These are phyloP conservation scores for Colletotrichum brevisporum DNA, from an alignment of 2,329 filamentous ascomycete species.

Conservation along the genomic window DNA sequence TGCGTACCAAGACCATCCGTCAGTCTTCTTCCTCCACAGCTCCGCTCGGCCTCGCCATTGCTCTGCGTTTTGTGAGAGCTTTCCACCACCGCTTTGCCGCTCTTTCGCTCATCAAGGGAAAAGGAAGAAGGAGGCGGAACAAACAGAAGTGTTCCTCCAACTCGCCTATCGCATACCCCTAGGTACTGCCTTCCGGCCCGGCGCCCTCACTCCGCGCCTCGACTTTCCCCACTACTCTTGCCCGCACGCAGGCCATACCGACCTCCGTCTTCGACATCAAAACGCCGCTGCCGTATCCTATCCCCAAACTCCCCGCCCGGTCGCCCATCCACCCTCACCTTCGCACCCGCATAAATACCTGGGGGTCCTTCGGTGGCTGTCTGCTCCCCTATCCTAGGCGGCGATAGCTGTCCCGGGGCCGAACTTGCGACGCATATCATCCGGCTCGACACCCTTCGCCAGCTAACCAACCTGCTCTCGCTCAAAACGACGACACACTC, in stretches of 20 bases:
- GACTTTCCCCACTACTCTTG: conserved; percentile 13
- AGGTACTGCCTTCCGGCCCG: conserved; percentile 12
- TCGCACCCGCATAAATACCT: conserved; percentile 3
- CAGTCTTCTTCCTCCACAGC: conserved; percentile 1
- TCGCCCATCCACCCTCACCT: conserved; percentile 9
- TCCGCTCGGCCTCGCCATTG: conserved; percentile 18
- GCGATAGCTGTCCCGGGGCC: conserved; percentile 39
- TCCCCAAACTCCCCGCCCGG: conserved; percentile 31
- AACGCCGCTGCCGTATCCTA: conserved; percentile 31
- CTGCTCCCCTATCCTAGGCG: conserved; percentile 29
- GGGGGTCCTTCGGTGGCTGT: conserved; percentile 19
- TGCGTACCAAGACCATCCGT: neutral
- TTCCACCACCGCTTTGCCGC: conserved; percentile 17
- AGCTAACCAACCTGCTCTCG: conserved; percentile 3
- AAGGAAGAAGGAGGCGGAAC: no score
- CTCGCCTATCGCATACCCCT: conserved; percentile 8
- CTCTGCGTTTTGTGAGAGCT: conserved; percentile 17
- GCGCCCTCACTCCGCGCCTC: conserved; percentile 25
- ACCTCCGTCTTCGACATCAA: conserved; percentile 37
- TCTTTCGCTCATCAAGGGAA: conserved; percentile 31
- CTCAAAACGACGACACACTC: conserved; percentile 7
- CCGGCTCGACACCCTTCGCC: neutral
- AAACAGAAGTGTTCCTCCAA: conserved; percentile 5
- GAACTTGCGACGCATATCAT: conserved; percentile 32
- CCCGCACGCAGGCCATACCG: conserved; percentile 34